Conservation (phyloP, 352 stramenopile species). For the Phytophthora syringae region DNA sequence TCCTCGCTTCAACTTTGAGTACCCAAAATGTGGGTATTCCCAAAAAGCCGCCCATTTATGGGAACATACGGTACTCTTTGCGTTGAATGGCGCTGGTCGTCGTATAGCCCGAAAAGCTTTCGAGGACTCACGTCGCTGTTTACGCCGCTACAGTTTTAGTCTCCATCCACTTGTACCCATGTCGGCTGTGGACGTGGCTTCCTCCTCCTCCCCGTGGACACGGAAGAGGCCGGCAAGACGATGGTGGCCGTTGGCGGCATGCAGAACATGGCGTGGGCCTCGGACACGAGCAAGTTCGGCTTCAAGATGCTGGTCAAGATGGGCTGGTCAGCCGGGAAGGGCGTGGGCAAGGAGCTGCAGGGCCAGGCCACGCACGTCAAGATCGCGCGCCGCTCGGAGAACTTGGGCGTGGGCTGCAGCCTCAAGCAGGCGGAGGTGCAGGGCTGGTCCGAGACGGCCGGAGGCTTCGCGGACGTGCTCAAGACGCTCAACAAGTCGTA, state of each 20-base stretch:
- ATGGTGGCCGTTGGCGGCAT: slow-evolving; percentile 86
- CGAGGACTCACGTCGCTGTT: neutral
- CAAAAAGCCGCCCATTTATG: neutral
- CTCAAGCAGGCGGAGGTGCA: slow-evolving; percentile 90
- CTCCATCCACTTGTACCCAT: slow-evolving; percentile 16
- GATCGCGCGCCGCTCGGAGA: slow-evolving; percentile 87
- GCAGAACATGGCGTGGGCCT: slow-evolving; percentile 90
- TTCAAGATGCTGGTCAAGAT: slow-evolving; percentile 97
- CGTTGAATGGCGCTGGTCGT: slow-evolving; percentile 4
- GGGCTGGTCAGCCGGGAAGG: slow-evolving; percentile 94
- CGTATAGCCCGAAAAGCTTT: slow-evolving; percentile 23
- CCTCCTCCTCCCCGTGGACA: slow-evolving; percentile 29
- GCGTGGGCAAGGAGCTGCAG: slow-evolving; percentile 94
- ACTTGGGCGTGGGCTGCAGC: slow-evolving; percentile 92
- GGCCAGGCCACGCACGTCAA: slow-evolving; percentile 89
- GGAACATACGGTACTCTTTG: neutral
- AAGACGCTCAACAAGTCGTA: slow-evolving; percentile 88
- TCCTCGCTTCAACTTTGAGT: too few species aligned
- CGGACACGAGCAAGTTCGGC: slow-evolving; percentile 93
- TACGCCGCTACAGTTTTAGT: slow-evolving; percentile 1
- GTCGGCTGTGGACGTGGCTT: slow-evolving; percentile 35
- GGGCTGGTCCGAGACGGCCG: slow-evolving; percentile 83
- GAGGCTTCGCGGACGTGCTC: slow-evolving; percentile 86
- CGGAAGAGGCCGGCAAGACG: slow-evolving; percentile 45
- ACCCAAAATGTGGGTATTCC: neutral